Evolutionary conservation across 2,329 filamentous ascomycete genomes (phyloP), one percentile per base, ranked within the genome.

Genomic region (Stachybotrys chartarum): DNA sequence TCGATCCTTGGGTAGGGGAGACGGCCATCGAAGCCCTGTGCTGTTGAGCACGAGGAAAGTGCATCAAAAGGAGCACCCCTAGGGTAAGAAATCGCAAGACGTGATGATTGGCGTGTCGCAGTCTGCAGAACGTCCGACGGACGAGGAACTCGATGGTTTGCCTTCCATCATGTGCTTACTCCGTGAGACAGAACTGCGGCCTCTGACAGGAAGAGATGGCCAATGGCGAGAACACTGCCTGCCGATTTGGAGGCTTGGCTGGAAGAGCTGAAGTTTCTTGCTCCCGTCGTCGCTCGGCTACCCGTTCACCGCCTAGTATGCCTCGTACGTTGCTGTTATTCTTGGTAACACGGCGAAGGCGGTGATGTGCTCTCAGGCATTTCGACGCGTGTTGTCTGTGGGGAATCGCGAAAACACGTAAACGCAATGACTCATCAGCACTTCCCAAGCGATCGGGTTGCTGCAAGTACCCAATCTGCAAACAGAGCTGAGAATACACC

Each of bases 341-440:
- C 35, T 42, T 42, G 35, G 35, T 42, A 14, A 14, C 35, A 10
- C 35, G 35, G 14, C 35, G 35, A 42, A 42, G 35, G 35, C 35
- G 35, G 35, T 6, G 35, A 42, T 42, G 35, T 42, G 35, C 8
- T 14, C 35, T 42, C 35, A 42, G 35, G 35, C 35, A 42, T 14
- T 42, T 14, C 35, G 35, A 42, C 35, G 35, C 35, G 35, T 42
- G 35, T 42, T 42, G 35, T 10, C 35, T 42, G 35, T 42, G 35
- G 35, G 14, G 35, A 10, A 10, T 10, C 35, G 35, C 35, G 35
- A 42, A 42, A 42, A 42, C 35, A 42, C 35, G 35, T 42, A 42
- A 14, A 42, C 35, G 35, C 35, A 42, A 42, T 42, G 35, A 42
- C 35, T 42, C 35, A 42, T 92, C 35, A 42, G 10, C 35, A 42